Conservation (phyloP, 2,329 filamentous ascomycete genomes). For the Neocatenulostroma microsporum region DNA sequence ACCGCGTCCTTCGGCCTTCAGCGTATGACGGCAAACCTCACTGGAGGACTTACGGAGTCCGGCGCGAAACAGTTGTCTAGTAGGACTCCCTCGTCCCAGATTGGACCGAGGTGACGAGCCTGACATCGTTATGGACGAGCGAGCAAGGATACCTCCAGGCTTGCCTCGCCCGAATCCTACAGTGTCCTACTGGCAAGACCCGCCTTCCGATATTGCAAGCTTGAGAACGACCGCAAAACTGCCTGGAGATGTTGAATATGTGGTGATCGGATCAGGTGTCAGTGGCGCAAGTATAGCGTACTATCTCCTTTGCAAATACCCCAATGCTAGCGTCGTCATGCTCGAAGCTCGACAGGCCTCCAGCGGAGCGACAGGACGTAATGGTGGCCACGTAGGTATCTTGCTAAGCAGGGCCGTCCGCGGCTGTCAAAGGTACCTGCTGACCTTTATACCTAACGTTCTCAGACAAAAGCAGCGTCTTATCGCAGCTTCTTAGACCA, state of each 20-base stretch:
- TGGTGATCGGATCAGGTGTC: slow-evolving; percentile 35
- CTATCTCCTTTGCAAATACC: slow-evolving; percentile 26
- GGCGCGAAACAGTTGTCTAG: too few species aligned
- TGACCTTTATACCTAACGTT: too few species aligned
- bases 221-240: slow-evolving; percentile 19
- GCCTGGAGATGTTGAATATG: slow-evolving; percentile 26
- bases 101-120: too few species aligned
- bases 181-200: slow-evolving; percentile 36
- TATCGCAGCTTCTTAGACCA: slow-evolving; percentile 48
- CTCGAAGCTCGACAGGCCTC: slow-evolving; percentile 34
- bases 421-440: neutral
- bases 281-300: slow-evolving; percentile 33
- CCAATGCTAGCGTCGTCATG: slow-evolving; percentile 26
- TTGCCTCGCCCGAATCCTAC: slow-evolving; percentile 29
- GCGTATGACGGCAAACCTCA: too few species aligned
- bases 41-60: too few species aligned
- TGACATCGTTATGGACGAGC: slow-evolving; percentile 10
- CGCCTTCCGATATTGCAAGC: slow-evolving; percentile 31
- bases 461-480: slow-evolving; percentile 43
- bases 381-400: slow-evolving; percentile 44
- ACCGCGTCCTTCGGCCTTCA: too few species aligned
- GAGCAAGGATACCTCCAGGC: slow-evolving; percentile 12
- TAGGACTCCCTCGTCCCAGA: too few species aligned
- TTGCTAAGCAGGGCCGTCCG: too few species aligned
- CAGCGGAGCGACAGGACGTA: slow-evolving; percentile 36